Percentiles rank a stretch among this genome's conserved stretches.
Evolutionary conservation across 345 rosid species (phyloP).

Genomic region (Syzygium oleosum): DNA sequence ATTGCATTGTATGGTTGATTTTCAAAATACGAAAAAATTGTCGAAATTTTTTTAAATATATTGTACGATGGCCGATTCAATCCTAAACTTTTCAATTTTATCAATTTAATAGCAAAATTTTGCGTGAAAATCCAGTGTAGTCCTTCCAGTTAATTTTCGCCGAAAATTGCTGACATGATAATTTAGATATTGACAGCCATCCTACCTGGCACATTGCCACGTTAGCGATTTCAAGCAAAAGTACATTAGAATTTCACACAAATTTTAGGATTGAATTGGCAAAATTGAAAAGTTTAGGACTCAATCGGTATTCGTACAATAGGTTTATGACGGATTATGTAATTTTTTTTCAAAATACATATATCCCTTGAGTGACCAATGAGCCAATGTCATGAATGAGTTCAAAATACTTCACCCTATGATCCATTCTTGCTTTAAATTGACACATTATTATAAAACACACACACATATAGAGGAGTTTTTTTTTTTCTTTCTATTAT

Average conservation of each 20-base stretch:
- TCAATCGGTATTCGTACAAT: fast-evolving
- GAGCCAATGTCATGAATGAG: neutral
- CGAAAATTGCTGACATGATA: neutral
- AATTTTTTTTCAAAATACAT: too few relatives aligned
- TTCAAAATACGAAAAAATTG: too few relatives aligned
- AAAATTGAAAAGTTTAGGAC: too few relatives aligned
- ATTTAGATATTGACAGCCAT: neutral
- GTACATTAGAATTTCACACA: neutral
- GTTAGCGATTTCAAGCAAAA: too few relatives aligned
- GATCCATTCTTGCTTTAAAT: neutral
- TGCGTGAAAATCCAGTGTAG: too few relatives aligned
- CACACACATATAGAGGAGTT: neutral
- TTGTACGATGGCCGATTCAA: neutral
- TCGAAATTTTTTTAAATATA: fast-evolving
- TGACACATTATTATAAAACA: neutral
- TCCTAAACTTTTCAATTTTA: neutral
- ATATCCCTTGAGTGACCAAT: neutral
- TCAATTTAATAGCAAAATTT: neutral
- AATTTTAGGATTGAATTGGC: too few relatives aligned
- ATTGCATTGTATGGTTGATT: too few relatives aligned
- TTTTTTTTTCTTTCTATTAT: neutral
- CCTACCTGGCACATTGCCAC: neutral
- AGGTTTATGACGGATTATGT: neutral
- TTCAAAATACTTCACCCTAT: neutral
- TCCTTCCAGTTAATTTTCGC: neutral